Evolutionary conservation across 2,329 filamentous ascomycete genomes (phyloP).

Genomic region (Aureobasidium sp.): DNA sequence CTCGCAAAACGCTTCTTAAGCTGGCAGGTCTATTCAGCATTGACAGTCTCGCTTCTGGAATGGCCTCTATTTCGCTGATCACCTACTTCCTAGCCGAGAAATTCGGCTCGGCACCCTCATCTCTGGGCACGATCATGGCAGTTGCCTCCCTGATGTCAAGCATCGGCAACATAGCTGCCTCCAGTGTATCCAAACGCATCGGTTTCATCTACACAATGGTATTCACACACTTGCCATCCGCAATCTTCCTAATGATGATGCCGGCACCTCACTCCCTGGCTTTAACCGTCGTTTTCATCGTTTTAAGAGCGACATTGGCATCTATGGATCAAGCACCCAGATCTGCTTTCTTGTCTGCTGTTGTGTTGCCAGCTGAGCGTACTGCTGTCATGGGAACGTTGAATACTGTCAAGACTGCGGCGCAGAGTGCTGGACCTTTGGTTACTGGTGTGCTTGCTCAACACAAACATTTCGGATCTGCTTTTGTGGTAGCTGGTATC

Average conservation of each 20-base stretch:
- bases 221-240: slow-evolving; percentile 56
- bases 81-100: slow-evolving; percentile 51
- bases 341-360: slow-evolving; percentile 59
- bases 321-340: slow-evolving; percentile 66
- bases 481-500: slow-evolving; percentile 54
- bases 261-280: slow-evolving; percentile 46
- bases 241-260: slow-evolving; percentile 53
- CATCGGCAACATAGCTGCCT: slow-evolving; percentile 42
- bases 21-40: slow-evolving; percentile 60
- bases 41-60: slow-evolving; percentile 58
- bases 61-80: slow-evolving; percentile 47
- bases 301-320: slow-evolving; percentile 53
- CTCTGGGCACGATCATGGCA: slow-evolving; percentile 47
- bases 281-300: slow-evolving; percentile 50
- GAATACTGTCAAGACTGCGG: slow-evolving; percentile 60
- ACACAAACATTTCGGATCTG: slow-evolving; percentile 49
- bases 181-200: slow-evolving; percentile 57
- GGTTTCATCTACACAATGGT: slow-evolving; percentile 53
- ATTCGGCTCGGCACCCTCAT: slow-evolving; percentile 45
- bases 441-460: slow-evolving; percentile 57
- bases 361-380: slow-evolving; percentile 55
- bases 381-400: slow-evolving; percentile 64
- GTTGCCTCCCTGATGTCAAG: slow-evolving; percentile 35
- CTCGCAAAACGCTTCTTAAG: slow-evolving; percentile 46
- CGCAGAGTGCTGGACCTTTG: slow-evolving; percentile 53